Conservation (phyloP, 192 early-diverging fungal species). For the Hyaloraphidium curvatum region DNA sequence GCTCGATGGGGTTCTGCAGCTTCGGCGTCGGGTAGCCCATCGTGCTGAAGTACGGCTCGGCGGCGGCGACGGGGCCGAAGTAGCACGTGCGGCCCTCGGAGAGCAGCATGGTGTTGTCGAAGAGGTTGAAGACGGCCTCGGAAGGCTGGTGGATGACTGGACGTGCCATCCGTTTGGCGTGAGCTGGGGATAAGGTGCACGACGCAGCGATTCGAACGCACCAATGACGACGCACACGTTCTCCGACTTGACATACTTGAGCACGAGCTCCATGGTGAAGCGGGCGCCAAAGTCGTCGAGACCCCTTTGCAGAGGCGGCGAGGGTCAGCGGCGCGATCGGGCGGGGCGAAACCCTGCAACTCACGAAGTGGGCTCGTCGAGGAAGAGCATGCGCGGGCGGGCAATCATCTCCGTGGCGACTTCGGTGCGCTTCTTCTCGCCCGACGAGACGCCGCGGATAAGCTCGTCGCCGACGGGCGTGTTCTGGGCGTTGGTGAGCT, state of each 20-base stretch:
- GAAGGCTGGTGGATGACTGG: constrained; percentile 46
- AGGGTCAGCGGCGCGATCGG: too few relatives aligned
- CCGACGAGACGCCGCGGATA: constrained; percentile 52
- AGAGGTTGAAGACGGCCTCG: constrained; percentile 55
- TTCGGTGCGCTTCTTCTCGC: constrained; percentile 56
- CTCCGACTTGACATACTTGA: too few relatives aligned
- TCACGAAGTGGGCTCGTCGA: too few relatives aligned
- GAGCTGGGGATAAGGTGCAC: too few relatives aligned
- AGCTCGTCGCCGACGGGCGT: constrained; percentile 50
- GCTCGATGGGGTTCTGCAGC: not conserved
- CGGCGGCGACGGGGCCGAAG: constrained; percentile 39
- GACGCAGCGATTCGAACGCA: too few relatives aligned
- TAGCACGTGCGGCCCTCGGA: constrained; percentile 48
- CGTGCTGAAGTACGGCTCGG: constrained; percentile 36
- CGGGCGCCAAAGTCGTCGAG: too few relatives aligned
- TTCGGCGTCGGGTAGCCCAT: constrained; percentile 21
- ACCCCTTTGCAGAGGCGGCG: too few relatives aligned
- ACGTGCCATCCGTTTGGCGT: too few relatives aligned
- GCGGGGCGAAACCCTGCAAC: too few relatives aligned
- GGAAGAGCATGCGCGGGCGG: too few relatives aligned
- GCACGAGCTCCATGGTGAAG: too few relatives aligned
- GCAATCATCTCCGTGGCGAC: constrained; percentile 14
- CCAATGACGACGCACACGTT: too few relatives aligned
- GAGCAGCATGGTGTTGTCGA: constrained; percentile 46
- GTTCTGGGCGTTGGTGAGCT: constrained; percentile 16